Percentiles rank a stretch among this genome's conserved stretches.
These are phyloP conservation scores for Mycena chlorophos DNA, from an alignment of 768 basidiomycete genomes.

Conservation along the genomic window DNA sequence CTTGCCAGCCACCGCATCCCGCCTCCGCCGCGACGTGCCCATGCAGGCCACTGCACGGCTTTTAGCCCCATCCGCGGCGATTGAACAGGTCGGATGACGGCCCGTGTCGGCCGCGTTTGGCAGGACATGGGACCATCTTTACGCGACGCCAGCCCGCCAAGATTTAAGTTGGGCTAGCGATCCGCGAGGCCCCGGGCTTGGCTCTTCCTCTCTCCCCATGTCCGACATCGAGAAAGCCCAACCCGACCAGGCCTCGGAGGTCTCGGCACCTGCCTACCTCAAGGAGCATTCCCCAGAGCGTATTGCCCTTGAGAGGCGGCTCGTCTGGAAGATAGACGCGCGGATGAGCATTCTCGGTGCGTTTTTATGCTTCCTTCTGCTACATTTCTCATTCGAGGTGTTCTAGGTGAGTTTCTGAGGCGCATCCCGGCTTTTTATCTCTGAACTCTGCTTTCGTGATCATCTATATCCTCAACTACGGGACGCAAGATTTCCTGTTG, in stretches of 20 bases:
- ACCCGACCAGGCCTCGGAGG: neutral
- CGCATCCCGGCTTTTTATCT: too few species aligned
- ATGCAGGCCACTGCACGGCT: too few species aligned
- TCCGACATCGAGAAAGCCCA: slow-evolving; percentile 20
- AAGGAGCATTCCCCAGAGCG: slow-evolving; percentile 27
- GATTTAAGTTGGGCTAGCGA: too few species aligned
- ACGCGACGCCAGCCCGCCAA: too few species aligned
- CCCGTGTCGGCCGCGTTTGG: too few species aligned
- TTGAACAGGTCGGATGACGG: too few species aligned
- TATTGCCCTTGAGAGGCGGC: slow-evolving; percentile 48
- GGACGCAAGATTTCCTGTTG: slow-evolving; percentile 24
- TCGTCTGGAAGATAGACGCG: slow-evolving; percentile 56
- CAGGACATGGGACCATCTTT: too few species aligned
- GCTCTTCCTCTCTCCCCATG: slow-evolving; percentile 3
- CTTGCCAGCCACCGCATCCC: too few species aligned
- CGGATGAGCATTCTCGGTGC: slow-evolving; percentile 50
- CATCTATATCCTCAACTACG: slow-evolving; percentile 54
- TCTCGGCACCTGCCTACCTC: neutral
- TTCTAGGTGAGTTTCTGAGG: too few species aligned
- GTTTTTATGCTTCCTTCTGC: neutral
- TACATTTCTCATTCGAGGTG: neutral
- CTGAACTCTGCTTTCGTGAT: slow-evolving; percentile 29
- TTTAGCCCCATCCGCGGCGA: too few species aligned
- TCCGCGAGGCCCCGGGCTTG: too few species aligned
- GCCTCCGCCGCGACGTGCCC: too few species aligned